Base-by-base conservation (phyloP, 345 rosid genomes). In the Turnera subulata region DNA sequence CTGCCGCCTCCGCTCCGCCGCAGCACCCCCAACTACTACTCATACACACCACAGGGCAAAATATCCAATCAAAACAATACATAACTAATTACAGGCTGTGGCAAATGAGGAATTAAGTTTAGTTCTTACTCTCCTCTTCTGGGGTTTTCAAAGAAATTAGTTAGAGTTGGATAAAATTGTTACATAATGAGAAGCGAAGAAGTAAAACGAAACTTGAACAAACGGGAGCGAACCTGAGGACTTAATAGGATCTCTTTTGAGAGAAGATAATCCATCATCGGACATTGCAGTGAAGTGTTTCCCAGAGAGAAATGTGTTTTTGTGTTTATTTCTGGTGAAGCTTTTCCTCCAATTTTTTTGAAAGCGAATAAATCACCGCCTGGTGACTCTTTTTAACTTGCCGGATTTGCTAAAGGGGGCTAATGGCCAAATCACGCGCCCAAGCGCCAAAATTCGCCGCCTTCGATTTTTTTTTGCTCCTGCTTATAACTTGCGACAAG, bases 1-100 rank as follows among this genome's bases (percentile, higher is more conserved):
- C 63, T 81, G 90, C 69, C 95, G 74, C 73, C 99, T 76, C 82
- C 83, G 77, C 26, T 79, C 83, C n/a, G 95, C 90, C 39, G 99
- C 96, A 32, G 67, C 83, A 67, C 67, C 77, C 53, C 96, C 95
- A 64, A 82, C 95, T 88, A 29, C 66, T 19, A 25, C 15, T 32
- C 50, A 42, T 11, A 22, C 26, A 15, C 3, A 18, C 35, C 5
- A 53, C 1, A 26, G 16, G 11, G 12, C 1, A 14, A 62, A 6
- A 7, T 13, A 2, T 1, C 25, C 6, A 40, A 29, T 10, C 46
- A 32, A 15, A 21, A 7, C 8, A 29, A 29, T n/a, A n/a, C 35
- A 29, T 4, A 29, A 8, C 35, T 29, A 29, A 3, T 3, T 29
- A 29, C 35, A 3, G 8, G 5, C 35, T 8, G 35, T 8, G 8